Percentiles rank a stretch among this genome's conserved stretches.
These are phyloP conservation scores for Fraxinus dipetala DNA, from an alignment of 305 asterid species.

Conservation along the genomic window DNA sequence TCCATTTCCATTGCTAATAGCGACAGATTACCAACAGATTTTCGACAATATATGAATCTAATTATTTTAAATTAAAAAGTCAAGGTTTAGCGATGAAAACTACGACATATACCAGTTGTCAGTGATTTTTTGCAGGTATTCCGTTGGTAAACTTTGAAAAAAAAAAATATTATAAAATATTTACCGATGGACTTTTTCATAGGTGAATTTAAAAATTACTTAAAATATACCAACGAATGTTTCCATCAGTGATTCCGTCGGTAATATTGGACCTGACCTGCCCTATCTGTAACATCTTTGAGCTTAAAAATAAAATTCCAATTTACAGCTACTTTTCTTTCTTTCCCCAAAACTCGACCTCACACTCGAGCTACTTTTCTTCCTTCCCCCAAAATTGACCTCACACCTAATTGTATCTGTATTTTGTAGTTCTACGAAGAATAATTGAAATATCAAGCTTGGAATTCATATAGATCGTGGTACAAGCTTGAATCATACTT, in stretches of 20 bases:
- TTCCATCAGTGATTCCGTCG: not conserved
- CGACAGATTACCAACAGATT: too few species aligned
- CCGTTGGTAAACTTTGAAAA: not conserved
- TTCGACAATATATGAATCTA: not conserved
- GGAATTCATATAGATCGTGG: not conserved
- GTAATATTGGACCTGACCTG: not conserved
- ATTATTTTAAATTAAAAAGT: not conserved
- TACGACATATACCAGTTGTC: not conserved
- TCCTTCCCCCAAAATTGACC: too few species aligned
- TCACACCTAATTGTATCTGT: not conserved
- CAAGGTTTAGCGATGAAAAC: not conserved
- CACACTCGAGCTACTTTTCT: too few species aligned
- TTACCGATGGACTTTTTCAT: not conserved
- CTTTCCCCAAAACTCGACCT: not conserved
- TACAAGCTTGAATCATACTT: not conserved
- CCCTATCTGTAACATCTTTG: not conserved
- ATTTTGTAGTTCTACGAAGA: not conserved
- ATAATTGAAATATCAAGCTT: not conserved
- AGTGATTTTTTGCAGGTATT: not conserved
- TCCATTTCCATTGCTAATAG: not conserved
- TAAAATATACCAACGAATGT: not conserved
- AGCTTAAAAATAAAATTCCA: not conserved
- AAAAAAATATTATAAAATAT: too few species aligned
- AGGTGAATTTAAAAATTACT: not conserved
- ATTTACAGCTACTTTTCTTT: not conserved